Conservation (phyloP, 129 eudicot species). For the Solidago caesia region DNA sequence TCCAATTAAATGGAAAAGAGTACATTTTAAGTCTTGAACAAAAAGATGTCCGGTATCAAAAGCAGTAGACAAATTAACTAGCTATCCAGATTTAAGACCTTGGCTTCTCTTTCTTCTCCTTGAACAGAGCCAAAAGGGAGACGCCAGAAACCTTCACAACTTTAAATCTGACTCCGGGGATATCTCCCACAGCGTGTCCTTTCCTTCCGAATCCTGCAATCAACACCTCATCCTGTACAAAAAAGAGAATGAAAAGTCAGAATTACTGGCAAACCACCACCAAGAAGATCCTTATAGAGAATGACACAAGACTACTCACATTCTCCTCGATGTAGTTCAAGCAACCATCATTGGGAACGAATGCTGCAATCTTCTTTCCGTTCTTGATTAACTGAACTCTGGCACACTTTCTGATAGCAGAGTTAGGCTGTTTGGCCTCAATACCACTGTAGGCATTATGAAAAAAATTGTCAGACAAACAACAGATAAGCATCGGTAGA, state of each 20-base stretch:
- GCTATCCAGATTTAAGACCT: slow-evolving; percentile 34
- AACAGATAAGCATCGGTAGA: not conserved
- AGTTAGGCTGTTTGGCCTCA: slow-evolving; percentile 60
- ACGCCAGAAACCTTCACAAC: slow-evolving; percentile 59
- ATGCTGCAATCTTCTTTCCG: slow-evolving; percentile 56
- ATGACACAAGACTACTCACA: slow-evolving; percentile 19
- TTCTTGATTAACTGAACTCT: slow-evolving; percentile 50
- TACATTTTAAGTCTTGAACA: slow-evolving; percentile 19
- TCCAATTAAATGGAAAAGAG: not conserved
- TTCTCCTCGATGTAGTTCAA: slow-evolving; percentile 59
- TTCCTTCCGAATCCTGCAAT: slow-evolving; percentile 46
- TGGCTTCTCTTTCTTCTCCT: slow-evolving; percentile 56
- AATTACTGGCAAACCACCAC: not conserved
- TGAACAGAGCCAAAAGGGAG: slow-evolving; percentile 50
- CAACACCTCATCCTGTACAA: slow-evolving; percentile 38
- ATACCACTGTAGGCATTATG: slow-evolving; percentile 37
- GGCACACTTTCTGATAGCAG: slow-evolving; percentile 57
- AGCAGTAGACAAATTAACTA: slow-evolving; percentile 3
- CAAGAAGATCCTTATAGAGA: not conserved
- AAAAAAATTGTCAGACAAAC: not conserved
- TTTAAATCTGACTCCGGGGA: slow-evolving; percentile 55
- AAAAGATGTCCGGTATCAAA: slow-evolving; percentile 4
- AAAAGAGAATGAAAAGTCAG: not conserved
- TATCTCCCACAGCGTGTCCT: slow-evolving; percentile 62
- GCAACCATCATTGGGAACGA: slow-evolving; percentile 63